Conservation (phyloP, 2,329 filamentous ascomycete genomes). For the Aspergillus vadensis region DNA sequence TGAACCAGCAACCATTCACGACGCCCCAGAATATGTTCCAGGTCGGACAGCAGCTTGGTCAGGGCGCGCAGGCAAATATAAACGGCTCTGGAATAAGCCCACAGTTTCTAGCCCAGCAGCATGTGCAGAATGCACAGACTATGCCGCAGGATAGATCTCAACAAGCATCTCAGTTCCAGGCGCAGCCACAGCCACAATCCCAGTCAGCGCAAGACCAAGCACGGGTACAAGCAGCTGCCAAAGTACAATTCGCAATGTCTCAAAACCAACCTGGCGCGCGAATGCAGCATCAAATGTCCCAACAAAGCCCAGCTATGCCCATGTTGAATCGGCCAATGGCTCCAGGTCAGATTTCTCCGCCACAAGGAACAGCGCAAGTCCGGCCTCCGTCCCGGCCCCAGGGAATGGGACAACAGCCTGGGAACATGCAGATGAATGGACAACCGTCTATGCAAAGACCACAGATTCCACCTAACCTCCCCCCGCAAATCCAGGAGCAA, state of each 20-base stretch:
- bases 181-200: constrained; percentile 40
- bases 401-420: constrained; percentile 36
- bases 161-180: constrained; percentile 36
- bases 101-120: constrained; percentile 46
- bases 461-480: constrained; percentile 38
- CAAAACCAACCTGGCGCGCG: constrained; percentile 48
- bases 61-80: constrained; percentile 40
- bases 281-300: constrained; percentile 40
- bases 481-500: constrained; percentile 38
- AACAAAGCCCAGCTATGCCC: constrained; percentile 45
- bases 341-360: constrained; percentile 42
- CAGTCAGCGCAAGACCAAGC: constrained; percentile 38
- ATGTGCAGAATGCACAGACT: constrained; percentile 46
- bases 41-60: constrained; percentile 44
- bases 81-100: constrained; percentile 42
- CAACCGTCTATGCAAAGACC: constrained; percentile 38
- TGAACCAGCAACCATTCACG: constrained; percentile 44
- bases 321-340: constrained; percentile 49
- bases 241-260: constrained; percentile 50
- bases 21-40: constrained; percentile 46
- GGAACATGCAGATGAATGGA: constrained; percentile 28
- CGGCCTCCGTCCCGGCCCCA: constrained; percentile 38
- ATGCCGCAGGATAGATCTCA: constrained; percentile 47
- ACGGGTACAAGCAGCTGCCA: constrained; percentile 47
- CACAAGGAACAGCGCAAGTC: constrained; percentile 35